These are phyloP conservation scores for Isatis lusitanica DNA, from an alignment of 441 rosid species.

Conservation along the genomic window DNA sequence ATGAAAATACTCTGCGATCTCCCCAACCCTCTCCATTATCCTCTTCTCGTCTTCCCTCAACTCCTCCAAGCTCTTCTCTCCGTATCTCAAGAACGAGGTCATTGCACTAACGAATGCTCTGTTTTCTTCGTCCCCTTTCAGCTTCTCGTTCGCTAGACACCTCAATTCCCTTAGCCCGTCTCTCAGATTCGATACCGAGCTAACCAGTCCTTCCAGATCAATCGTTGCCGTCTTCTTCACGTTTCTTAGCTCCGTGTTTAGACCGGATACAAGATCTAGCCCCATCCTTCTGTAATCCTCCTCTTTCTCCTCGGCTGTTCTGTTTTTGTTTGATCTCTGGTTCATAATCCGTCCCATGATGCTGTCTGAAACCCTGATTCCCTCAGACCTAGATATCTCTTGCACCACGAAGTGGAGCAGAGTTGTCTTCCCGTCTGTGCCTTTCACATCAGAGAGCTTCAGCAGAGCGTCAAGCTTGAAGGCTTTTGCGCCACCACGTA, in stretches of 20 bases:
- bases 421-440: conserved; percentile 85
- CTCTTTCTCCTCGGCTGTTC: conserved; percentile 70
- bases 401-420: conserved; percentile 93
- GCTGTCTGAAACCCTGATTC: conserved; percentile 80
- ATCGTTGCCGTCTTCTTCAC: conserved; percentile 89
- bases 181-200: conserved; percentile 73
- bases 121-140: conserved; percentile 46
- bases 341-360: conserved; percentile 84
- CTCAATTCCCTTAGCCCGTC: conserved; percentile 62
- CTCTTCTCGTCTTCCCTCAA: conserved; percentile 71
- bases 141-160: conserved; percentile 45
- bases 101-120: conserved; percentile 55
- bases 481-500: conserved; percentile 91
- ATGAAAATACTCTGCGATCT: conserved; percentile 87
- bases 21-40: conserved; percentile 69
- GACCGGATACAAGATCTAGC: conserved; percentile 80
- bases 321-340: conserved; percentile 53
- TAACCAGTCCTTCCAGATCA: conserved; percentile 83
- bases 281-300: conserved; percentile 93
- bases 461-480: conserved; percentile 94
- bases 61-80: conserved; percentile 63
- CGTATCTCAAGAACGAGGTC: conserved; percentile 56
- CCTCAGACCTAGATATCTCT: conserved; percentile 86
- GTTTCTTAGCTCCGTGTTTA: conserved; percentile 77
- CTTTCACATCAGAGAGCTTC: conserved; percentile 90